Evolutionary conservation across 768 basidiomycete genomes (phyloP).

Genomic region (Naganishia vaughanmartiniae): DNA sequence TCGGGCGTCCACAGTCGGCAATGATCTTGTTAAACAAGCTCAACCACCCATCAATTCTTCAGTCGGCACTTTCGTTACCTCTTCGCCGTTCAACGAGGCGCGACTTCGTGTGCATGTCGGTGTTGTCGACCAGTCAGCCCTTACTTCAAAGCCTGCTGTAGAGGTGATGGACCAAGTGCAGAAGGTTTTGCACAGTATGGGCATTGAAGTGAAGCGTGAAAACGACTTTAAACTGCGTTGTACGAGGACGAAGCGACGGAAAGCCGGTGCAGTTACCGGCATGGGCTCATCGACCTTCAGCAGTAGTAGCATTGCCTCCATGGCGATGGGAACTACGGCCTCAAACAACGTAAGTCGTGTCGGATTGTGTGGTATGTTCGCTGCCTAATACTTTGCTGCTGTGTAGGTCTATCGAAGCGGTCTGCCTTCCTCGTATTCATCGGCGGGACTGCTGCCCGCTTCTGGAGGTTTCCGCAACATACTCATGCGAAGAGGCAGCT

Average conservation of each 20-base stretch:
- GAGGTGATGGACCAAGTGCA: constrained; percentile 84
- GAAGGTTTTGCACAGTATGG: constrained; percentile 79
- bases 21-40: constrained; percentile 16
- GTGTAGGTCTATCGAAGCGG: constrained; percentile 82
- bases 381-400: constrained; percentile 16
- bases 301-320: constrained; percentile 63
- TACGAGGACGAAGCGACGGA: constrained; percentile 71
- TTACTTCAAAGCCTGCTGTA: constrained; percentile 77
- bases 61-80: constrained; percentile 23
- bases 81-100: constrained; percentile 51
- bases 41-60: constrained; percentile 25
- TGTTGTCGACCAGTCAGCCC: constrained; percentile 81
- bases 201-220: constrained; percentile 81
- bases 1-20: constrained; percentile 28
- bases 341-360: constrained; percentile 72
- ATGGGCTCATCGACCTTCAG: constrained; percentile 53
- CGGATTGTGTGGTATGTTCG: background rate
- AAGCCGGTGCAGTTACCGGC: constrained; percentile 55
- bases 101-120: constrained; percentile 79
- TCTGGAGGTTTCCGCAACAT: constrained; percentile 82
- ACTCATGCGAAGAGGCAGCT: constrained; percentile 84
- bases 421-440: constrained; percentile 74
- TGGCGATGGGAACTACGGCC: constrained; percentile 75
- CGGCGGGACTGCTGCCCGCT: constrained; percentile 61
- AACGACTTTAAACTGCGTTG: constrained; percentile 88